Evolutionary conservation across 225 moss, liverwort and hornwort genomes (phyloP).

Genomic region (Pseudisothecium myosuroides): DNA sequence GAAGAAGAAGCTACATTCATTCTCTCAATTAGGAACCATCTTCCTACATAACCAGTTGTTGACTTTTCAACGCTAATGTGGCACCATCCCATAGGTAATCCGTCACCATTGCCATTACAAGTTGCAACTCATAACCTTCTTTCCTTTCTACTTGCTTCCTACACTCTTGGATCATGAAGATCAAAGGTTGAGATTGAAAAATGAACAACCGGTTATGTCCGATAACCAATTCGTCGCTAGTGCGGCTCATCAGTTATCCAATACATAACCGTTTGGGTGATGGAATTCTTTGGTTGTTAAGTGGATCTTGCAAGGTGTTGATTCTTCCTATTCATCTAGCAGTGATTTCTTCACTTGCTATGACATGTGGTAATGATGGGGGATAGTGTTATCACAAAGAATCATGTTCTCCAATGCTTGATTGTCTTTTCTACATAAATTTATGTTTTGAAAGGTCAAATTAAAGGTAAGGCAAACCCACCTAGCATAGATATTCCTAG

Average conservation of each 20-base stretch:
- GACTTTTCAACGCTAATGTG: no score
- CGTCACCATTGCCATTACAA: no score
- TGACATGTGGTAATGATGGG: neutral
- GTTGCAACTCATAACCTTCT: no score
- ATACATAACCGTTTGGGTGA: rapidly evolving
- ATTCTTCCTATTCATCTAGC: neutral
- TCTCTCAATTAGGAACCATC: neutral
- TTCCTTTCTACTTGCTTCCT: no score
- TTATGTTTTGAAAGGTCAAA: neutral
- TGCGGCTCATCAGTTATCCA: no score
- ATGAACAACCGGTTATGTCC: no score
- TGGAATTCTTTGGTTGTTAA: neutral
- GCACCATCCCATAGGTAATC: no score
- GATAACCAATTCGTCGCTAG: no score
- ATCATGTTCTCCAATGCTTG: rapidly evolving
- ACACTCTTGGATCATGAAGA: no score
- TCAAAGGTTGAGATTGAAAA: no score
- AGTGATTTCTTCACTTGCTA: neutral
- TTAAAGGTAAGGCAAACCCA: neutral
- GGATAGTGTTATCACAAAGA: neutral
- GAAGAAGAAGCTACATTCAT: no score
- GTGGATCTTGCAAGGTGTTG: neutral
- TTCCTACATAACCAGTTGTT: rapidly evolving
- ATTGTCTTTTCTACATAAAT: rapidly evolving
- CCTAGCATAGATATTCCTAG: neutral